These are phyloP conservation scores for Talaromyces islandicus DNA, from an alignment of 2,329 filamentous ascomycete genomes.

Conservation along the genomic window DNA sequence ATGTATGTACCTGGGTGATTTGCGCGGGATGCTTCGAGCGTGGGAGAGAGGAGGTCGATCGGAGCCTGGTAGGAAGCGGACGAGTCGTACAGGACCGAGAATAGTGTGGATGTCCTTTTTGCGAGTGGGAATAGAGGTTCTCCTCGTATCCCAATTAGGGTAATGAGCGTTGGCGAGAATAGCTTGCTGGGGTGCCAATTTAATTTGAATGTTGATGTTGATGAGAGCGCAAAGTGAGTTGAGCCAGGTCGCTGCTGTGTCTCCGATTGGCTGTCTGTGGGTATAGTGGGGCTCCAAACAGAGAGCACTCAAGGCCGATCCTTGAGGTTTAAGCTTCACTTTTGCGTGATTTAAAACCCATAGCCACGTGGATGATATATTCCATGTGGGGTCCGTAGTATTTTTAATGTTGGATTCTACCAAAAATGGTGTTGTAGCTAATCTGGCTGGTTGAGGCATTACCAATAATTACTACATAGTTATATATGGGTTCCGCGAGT, in stretches of 20 bases:
- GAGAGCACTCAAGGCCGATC: not conserved
- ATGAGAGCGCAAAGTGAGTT: not conserved
- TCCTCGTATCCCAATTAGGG: not conserved
- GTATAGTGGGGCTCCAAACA: not conserved
- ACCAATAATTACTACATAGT: too few relatives aligned
- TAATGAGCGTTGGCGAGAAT: not conserved
- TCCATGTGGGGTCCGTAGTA: too few relatives aligned
- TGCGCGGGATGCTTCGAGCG: not conserved
- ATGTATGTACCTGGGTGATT: not conserved
- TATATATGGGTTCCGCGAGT: too few relatives aligned
- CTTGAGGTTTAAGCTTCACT: not conserved
- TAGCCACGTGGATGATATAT: too few relatives aligned
- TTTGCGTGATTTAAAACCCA: not conserved
- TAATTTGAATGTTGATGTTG: not conserved
- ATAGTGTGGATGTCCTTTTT: not conserved
- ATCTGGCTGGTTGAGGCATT: too few relatives aligned
- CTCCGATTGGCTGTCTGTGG: not conserved
- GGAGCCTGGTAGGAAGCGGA: not conserved
- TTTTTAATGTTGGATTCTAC: not conserved
- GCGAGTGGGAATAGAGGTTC: not conserved
- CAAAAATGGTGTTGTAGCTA: not conserved
- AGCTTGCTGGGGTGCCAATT: not conserved
- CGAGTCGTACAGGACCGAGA: not conserved
- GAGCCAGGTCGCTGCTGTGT: not conserved
- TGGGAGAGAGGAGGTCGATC: not conserved